A percentile compares a stretch with the other conserved stretches of the same genome.
phyloP scores from a whole-genome alignment of 2,329 filamentous ascomycete genomes.

The Trematosphaeria pertusa region DNA sequence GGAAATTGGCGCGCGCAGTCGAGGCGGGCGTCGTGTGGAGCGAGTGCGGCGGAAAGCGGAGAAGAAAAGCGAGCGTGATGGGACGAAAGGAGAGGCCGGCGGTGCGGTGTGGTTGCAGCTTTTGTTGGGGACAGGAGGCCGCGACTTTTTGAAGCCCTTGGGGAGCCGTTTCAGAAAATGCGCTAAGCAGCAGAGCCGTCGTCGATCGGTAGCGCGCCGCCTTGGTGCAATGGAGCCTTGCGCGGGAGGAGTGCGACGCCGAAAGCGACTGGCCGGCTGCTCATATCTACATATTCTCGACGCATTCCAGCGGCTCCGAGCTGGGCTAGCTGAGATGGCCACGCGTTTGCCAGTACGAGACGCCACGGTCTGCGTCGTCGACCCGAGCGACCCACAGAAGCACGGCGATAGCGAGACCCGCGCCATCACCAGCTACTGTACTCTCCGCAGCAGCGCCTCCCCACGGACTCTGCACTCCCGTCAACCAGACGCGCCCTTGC shows the following conservation, averaged over 20 bases:
- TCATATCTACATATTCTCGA: not conserved
- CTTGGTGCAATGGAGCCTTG: no score
- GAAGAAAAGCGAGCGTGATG: conserved; percentile 7
- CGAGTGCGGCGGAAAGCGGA: not conserved
- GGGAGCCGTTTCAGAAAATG: conserved; percentile 6
- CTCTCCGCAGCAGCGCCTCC: no score
- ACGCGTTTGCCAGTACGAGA: conserved; percentile 13
- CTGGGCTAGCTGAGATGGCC: conserved; percentile 8
- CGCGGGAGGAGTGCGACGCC: not conserved
- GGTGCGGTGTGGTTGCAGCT: not conserved
- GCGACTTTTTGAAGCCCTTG: conserved; percentile 2
- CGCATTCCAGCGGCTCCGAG: conserved; percentile 7
- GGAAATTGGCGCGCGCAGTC: not conserved
- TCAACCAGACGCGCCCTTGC: no score
- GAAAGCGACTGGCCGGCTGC: conserved; percentile 3
- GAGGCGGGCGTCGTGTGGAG: conserved; percentile 1
- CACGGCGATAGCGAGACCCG: no score
- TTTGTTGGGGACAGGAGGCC: conserved; percentile 5
- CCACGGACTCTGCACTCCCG: no score
- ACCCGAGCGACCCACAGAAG: no score
- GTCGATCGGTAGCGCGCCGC: conserved; percentile 1
- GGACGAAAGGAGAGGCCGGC: conserved; percentile 11
- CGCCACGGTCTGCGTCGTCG: no score
- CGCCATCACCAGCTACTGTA: no score
- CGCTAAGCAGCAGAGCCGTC: conserved; percentile 4